Evolutionary conservation across 768 basidiomycete genomes (phyloP), one percentile per base, ranked within the genome.

Genomic region (Amanita rubescens): DNA sequence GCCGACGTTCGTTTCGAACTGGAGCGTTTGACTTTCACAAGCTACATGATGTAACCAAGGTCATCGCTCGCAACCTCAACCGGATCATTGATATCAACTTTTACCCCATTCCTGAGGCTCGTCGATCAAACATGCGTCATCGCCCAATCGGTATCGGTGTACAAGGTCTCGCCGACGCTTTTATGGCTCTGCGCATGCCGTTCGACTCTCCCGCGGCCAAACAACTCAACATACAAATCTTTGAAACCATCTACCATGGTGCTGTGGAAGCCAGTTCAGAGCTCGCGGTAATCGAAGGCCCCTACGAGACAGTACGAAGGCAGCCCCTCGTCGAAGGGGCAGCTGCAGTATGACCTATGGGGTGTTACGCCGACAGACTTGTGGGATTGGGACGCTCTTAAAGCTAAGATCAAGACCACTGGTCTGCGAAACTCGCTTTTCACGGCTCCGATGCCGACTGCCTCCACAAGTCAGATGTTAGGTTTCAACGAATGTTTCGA

Each of bases 401-500:
- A 95, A 76, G 87, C 79, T 61, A 87, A 90, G 69, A 87, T 99
- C 51, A 81, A 82, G 15, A 73, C 77, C 60, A 78, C 79, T 62
- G 95, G 95, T 52, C 69, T 97, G 52, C 73, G 93, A 58, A 98
- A 98, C 74, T 94, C 95, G 27, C 75, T 97, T 15, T 74, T 97
- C 11, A 72, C 90, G 56, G 85, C 95, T 0, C 95, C 95, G n/a
- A 99, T 99, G 96, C 96, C 96, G 1, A 99, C 96, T 30, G 96
- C 96, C 1, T 95, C 93, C 20, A 99, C 96, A 2, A 93, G 90
- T 69, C 96, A 98, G 72, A 99, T 99, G 62, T 78, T 98, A 48
- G 96, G 96, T 39, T 89, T 89, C 76, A 99, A 98, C 69, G 96
- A 98, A 63, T 98, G 95, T 71, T 98, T 99, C 69, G 96, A 99